These are phyloP conservation scores for Clarireedia sp. DNA, from an alignment of 2,329 filamentous ascomycete genomes.

Conservation along the genomic window DNA sequence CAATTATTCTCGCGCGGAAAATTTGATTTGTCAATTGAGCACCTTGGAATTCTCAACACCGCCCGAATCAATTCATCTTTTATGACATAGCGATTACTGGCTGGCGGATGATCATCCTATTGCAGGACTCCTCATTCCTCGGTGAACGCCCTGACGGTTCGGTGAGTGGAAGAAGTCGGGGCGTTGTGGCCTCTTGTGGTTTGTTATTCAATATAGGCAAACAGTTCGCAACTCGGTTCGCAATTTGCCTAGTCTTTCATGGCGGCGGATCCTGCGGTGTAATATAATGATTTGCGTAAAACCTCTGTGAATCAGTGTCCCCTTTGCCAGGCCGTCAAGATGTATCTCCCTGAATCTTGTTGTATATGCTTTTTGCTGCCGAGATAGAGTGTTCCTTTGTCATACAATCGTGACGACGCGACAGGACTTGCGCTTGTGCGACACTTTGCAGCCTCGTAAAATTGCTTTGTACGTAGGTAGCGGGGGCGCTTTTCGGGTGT, in stretches of 20 bases:
- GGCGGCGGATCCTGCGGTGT: neutral
- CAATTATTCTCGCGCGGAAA: neutral
- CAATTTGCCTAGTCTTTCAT: neutral
- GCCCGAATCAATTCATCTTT: neutral
- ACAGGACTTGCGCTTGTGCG: neutral
- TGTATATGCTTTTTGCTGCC: too few species aligned
- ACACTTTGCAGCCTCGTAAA: neutral
- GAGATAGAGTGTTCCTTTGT: too few species aligned
- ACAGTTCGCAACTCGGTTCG: conserved; percentile 1
- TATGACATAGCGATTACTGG: neutral
- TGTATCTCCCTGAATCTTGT: too few species aligned
- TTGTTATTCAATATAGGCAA: neutral
- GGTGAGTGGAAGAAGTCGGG: neutral
- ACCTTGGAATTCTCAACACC: neutral
- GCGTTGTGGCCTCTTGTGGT: conserved; percentile 3
- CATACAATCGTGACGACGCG: too few species aligned
- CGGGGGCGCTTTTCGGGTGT: neutral
- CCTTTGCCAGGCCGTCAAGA: too few species aligned
- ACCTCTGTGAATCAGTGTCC: too few species aligned
- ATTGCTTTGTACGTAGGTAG: neutral
- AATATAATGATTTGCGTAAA: neutral
- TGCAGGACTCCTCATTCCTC: neutral
- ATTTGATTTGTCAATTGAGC: neutral
- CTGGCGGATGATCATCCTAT: neutral
- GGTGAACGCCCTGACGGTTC: neutral